phyloP scores from a whole-genome alignment of 2,329 filamentous ascomycete genomes.

The Colletotrichum filicis region DNA sequence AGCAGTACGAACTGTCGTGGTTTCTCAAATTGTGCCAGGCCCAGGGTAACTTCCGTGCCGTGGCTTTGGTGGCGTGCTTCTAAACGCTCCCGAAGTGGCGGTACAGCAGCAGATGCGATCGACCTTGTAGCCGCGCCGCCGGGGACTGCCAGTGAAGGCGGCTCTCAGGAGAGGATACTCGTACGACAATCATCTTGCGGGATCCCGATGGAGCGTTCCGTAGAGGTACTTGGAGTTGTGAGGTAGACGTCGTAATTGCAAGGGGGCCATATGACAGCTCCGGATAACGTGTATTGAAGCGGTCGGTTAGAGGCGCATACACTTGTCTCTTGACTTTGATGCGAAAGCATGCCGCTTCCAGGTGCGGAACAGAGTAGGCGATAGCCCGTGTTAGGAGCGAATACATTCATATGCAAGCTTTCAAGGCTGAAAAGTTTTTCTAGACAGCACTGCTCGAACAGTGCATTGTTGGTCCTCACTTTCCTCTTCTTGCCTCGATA shows the following conservation, averaged over 20 bases:
- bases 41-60: slow-evolving; percentile 18
- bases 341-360: background rate
- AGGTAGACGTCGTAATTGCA: slow-evolving; percentile 13
- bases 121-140: slow-evolving; percentile 31
- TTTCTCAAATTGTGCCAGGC: background rate
- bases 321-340: background rate
- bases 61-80: slow-evolving; percentile 17
- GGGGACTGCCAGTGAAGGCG: slow-evolving; percentile 28
- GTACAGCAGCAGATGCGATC: slow-evolving; percentile 26
- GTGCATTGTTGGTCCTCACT: background rate
- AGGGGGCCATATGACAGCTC: slow-evolving; percentile 2
- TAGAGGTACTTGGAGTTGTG: slow-evolving; percentile 10
- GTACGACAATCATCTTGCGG: slow-evolving; percentile 34
- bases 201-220: slow-evolving; percentile 12
- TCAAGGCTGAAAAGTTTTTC: background rate
- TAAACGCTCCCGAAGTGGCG: slow-evolving; percentile 30
- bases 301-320: slow-evolving; percentile 4
- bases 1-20: background rate
- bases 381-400: background rate
- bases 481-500: background rate
- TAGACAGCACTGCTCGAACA: background rate
- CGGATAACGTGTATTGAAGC: background rate
- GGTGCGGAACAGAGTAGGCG: background rate
- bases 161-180: slow-evolving; percentile 26
- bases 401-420: background rate